Conservation (phyloP, 2,329 filamentous ascomycete genomes). For the Trichoderma sp. region DNA sequence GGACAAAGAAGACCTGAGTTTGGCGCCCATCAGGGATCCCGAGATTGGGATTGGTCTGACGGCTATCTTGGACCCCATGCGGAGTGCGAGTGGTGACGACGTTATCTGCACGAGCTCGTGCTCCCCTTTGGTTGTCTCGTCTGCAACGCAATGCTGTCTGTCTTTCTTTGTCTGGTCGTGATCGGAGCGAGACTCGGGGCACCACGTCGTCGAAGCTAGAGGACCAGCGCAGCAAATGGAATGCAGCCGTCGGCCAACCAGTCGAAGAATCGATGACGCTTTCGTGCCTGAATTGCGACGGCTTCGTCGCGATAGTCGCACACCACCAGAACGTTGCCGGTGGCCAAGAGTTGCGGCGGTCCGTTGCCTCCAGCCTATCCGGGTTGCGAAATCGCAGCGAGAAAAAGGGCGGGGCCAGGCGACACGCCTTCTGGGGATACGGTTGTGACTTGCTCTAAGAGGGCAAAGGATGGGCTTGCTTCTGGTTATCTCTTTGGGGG, state of each 20-base stretch:
- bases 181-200: background rate
- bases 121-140: background rate
- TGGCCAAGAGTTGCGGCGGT: background rate
- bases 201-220: background rate
- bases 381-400: background rate
- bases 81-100: slow-evolving; percentile 11
- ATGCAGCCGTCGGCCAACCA: slow-evolving; percentile 14
- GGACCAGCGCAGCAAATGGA: background rate
- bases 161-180: background rate
- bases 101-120: background rate
- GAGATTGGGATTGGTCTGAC: background rate
- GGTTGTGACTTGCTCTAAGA: background rate
- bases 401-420: background rate
- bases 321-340: background rate
- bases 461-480: background rate
- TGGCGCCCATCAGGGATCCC: background rate
- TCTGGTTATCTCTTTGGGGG: background rate
- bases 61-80: background rate
- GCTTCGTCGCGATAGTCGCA: background rate
- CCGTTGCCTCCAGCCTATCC: slow-evolving; percentile 12
- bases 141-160: background rate
- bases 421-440: background rate
- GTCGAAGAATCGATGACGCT: slow-evolving; percentile 2
- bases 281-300: background rate
- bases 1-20: background rate